These are phyloP conservation scores for Diversispora epigaea DNA, from an alignment of 192 early-diverging fungal genomes.

Conservation along the genomic window DNA sequence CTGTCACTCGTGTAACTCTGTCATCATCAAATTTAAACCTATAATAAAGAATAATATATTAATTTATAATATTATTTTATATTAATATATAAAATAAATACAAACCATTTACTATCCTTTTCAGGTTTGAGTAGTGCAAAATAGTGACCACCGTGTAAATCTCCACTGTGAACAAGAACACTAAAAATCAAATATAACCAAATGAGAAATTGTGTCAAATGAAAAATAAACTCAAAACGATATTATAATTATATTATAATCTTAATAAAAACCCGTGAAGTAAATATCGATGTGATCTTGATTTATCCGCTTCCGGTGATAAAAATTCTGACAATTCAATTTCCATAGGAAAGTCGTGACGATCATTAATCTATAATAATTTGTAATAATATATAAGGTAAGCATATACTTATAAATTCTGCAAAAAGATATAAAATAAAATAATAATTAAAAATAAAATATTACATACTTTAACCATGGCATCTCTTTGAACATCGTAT, in stretches of 20 bases:
- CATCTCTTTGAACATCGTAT: constrained; percentile 89
- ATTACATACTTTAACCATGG: constrained; percentile 76
- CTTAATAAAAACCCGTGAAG: constrained; percentile 71
- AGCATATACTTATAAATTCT: no score
- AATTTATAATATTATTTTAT: background rate
- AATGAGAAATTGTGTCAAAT: no score
- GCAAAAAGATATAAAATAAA: background rate
- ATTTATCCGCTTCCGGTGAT: constrained; percentile 59
- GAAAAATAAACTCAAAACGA: no score
- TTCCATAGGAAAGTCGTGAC: constrained; percentile 88
- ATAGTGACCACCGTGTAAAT: constrained; percentile 92
- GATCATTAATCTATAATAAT: constrained; percentile 76
- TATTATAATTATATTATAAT: background rate
- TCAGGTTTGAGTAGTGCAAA: constrained; percentile 85
- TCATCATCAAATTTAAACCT: constrained; percentile 94
- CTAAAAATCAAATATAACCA: constrained; percentile 36
- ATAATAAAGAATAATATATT: background rate
- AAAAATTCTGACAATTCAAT: constrained; percentile 88
- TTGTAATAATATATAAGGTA: background rate
- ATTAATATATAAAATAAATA: background rate
- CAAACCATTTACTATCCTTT: constrained; percentile 72
- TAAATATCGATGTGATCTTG: constrained; percentile 71
- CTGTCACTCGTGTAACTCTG: constrained; percentile 75
- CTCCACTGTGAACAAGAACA: constrained; percentile 94
- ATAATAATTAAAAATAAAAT: background rate